These are phyloP conservation scores for Thermothelomyces thermophilus DNA, from an alignment of 2,329 filamentous ascomycete species.

Conservation along the genomic window DNA sequence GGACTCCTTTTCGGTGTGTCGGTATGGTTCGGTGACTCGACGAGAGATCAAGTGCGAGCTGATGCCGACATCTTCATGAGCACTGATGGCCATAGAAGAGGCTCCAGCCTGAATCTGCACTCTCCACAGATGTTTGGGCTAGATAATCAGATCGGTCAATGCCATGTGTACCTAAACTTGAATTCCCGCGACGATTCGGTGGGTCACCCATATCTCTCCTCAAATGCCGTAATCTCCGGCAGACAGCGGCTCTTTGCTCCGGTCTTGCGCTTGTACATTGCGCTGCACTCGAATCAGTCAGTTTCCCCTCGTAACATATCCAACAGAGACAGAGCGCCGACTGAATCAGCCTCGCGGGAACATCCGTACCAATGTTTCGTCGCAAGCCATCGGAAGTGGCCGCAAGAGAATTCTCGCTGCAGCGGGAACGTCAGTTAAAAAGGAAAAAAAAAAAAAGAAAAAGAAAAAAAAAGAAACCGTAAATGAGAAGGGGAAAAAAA, in stretches of 20 bases:
- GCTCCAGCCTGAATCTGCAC: conserved; percentile 1
- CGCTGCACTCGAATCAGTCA: too few species aligned
- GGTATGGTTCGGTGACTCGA: too few species aligned
- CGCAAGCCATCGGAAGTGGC: conserved; percentile 6
- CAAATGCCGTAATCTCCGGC: conserved; percentile 8
- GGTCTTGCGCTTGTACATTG: background rate
- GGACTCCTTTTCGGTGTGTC: background rate
- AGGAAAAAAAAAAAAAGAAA: too few species aligned
- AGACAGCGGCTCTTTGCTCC: background rate
- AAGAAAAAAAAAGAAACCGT: too few species aligned
- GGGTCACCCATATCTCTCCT: conserved; percentile 5
- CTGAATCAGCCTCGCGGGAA: too few species aligned
- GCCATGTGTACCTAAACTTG: too few species aligned
- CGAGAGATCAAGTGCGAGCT: background rate
- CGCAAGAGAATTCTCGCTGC: conserved; percentile 9
- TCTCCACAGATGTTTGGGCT: conserved; percentile 7
- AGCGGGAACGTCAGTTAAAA: background rate
- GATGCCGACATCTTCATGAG: background rate
- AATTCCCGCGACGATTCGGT: too few species aligned
- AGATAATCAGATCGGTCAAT: background rate
- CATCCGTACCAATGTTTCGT: conserved; percentile 4
- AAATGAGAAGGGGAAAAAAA: too few species aligned
- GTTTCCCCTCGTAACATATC: background rate
- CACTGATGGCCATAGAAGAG: background rate
- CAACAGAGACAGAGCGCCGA: background rate